These are phyloP conservation scores for Chlamydomonas schloesseri DNA, from an alignment of 139 green algal species.

Conservation along the genomic window DNA sequence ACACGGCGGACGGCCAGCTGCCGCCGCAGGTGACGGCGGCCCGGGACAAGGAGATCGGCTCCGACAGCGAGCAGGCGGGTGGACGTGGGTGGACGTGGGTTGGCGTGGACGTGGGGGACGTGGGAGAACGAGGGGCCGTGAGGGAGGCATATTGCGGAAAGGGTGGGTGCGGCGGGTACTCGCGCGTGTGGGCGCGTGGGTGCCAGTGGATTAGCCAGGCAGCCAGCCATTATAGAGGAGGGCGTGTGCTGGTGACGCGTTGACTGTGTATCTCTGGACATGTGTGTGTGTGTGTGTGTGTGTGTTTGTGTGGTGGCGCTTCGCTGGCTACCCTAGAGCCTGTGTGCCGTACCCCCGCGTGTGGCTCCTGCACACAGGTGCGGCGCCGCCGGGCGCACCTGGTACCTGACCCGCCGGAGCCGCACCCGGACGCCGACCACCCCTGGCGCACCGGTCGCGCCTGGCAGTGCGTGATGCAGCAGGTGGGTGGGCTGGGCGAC, in stretches of 20 bases:
- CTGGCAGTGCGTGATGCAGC: conserved; percentile 58
- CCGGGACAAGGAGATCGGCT: conserved; percentile 52
- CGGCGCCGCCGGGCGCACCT: conserved; percentile 16
- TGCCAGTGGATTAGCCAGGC: background rate
- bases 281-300: too few species aligned
- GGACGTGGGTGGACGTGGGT: background rate
- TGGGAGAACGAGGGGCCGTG: too few species aligned
- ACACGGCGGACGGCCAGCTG: conserved; percentile 72
- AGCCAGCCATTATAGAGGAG: too few species aligned
- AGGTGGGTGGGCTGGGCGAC: background rate
- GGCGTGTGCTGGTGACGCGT: too few species aligned
- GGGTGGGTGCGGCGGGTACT: background rate
- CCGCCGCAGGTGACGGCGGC: conserved; percentile 40
- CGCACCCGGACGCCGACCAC: conserved; percentile 58
- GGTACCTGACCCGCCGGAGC: background rate
- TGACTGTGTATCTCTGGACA: too few species aligned
- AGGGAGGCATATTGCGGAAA: background rate
- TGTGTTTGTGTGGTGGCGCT: too few species aligned
- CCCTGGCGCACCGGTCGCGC: conserved; percentile 56
- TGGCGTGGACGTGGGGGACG: background rate
- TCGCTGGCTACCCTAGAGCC: too few species aligned
- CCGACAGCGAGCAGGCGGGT: conserved; percentile 40
- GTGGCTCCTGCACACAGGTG: too few species aligned
- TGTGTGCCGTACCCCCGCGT: too few species aligned
- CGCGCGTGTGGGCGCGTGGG: background rate